Base-by-base conservation (phyloP, 441 rosid genomes). In the Arabidopsis hybrid region DNA sequence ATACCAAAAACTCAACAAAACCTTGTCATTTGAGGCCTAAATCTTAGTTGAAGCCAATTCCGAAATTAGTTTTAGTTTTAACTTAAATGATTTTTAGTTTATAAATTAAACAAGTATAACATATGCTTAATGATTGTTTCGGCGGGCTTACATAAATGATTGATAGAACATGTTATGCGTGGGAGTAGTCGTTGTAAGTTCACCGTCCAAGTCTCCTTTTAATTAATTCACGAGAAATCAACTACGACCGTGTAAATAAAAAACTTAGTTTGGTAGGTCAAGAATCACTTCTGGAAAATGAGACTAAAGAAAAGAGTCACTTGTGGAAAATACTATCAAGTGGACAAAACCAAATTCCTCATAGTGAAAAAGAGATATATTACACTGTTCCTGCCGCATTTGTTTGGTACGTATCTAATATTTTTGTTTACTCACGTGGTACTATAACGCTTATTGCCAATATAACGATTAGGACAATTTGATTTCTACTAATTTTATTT, bases 201-300 rank as follows among this genome's bases (percentile, higher is more conserved):
- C 47, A 66, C 78, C 78, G 78, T 75, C 73, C 69, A 74, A 74
- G 56, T 52, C 18, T 12, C 52, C 13, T 31, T 60, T 75, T 11
- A n/a, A 42, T 42, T 47, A 1, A 67, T 31, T 18, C 57, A 75
- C 78, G 69, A 67, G 14, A n/a, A 60, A 43, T 60, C 73, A 67
- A 60, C 4, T 42, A 42, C 69, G 63, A 67, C 78, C 73, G 64
- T 68, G 69, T 60, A 52, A 18, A 67, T 60, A 40, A 58, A 49
- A 58, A 58, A 26, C 32, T 40, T 18, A 52, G 34, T 67, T 74
- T 60, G 73, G 64, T 75, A 51, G 78, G 73, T 60, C 49, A 39
- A 12, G 16, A 21, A 2, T 60, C 65, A 39, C 58, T 29, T 6
- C 6, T 12, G 17, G 59, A 26, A 29, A 53, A 12, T 2, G 56